phyloP scores from a whole-genome alignment of 164 flowering plant species.

The Macadamia integrifolia region DNA sequence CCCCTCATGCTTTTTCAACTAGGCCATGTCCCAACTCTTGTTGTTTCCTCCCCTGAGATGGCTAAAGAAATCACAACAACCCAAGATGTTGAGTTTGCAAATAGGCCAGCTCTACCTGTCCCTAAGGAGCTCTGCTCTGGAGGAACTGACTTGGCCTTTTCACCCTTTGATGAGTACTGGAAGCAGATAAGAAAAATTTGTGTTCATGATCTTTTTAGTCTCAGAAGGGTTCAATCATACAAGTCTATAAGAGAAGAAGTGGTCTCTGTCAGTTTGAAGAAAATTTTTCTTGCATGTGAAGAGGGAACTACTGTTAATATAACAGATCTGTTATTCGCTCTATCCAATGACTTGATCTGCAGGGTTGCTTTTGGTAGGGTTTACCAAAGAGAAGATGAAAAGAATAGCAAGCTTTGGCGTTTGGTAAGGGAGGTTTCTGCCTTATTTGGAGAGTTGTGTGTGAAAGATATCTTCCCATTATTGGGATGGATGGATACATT shows the following conservation, averaged over 20 bases:
- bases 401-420: not conserved
- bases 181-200: slow-evolving; percentile 21
- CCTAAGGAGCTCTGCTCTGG: too few species aligned
- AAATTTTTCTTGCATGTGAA: slow-evolving; percentile 1
- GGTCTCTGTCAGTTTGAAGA: slow-evolving; percentile 9
- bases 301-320: not conserved
- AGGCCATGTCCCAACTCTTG: too few species aligned
- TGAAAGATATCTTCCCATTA: not conserved
- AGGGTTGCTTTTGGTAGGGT: not conserved
- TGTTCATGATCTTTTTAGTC: slow-evolving; percentile 18
- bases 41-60: too few species aligned
- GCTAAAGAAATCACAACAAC: too few species aligned
- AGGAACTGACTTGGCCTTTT: not conserved
- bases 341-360: not conserved
- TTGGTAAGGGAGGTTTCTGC: not conserved
- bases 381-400: not conserved
- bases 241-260: slow-evolving; percentile 10
- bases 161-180: slow-evolving; percentile 33
- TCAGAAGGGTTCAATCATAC: slow-evolving; percentile 23
- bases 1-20: too few species aligned
- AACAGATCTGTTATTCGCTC: not conserved
- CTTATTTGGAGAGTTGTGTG: not conserved
- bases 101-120: too few species aligned
- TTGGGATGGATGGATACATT: not conserved
- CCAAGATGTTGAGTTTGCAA: too few species aligned